A percentile compares a stretch with the other conserved stretches of the same genome.
Conservation (phyloP, 2,329 filamentous ascomycete genomes). For the Colletotrichum musicola region DNA sequence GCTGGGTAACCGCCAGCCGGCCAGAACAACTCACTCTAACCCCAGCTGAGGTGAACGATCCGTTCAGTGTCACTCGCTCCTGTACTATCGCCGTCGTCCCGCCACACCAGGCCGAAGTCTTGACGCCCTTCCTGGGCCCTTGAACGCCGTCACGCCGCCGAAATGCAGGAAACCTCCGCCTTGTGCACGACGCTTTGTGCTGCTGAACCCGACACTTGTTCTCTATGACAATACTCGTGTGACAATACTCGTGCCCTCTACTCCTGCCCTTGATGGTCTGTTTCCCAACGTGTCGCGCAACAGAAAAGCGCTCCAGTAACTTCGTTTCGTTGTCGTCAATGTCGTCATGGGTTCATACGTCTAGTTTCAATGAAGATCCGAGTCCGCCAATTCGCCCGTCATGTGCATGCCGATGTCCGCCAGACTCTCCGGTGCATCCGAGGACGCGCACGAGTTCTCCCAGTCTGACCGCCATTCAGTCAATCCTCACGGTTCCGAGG, state of each 20-base stretch:
- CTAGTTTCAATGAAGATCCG: constrained; percentile 43
- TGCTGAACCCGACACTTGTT: constrained; percentile 11
- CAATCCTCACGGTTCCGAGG: constrained; percentile 51
- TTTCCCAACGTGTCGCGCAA: constrained; percentile 26
- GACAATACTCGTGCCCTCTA: constrained; percentile 26
- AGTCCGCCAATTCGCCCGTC: constrained; percentile 55
- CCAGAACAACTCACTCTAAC: too few relatives aligned
- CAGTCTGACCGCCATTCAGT: constrained; percentile 58
- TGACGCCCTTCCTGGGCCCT: constrained; percentile 21
- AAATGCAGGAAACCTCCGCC: constrained; percentile 36
- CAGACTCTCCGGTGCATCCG: constrained; percentile 66
- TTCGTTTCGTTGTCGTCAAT: constrained; percentile 26
- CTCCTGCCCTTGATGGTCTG: constrained; percentile 30
- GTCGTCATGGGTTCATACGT: constrained; percentile 23
- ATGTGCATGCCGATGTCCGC: constrained; percentile 59
- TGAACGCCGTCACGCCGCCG: constrained; percentile 30
- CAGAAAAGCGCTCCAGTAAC: constrained; percentile 20
- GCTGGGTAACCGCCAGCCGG: too few relatives aligned
- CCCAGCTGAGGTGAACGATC: too few relatives aligned
- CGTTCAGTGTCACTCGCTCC: too few relatives aligned
- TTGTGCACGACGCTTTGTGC: constrained; percentile 22
- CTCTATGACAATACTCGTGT: constrained; percentile 17
- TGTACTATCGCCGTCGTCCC: too few relatives aligned
- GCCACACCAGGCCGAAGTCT: background rate
- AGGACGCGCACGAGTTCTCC: constrained; percentile 67